Conservation (phyloP, 208 protist species). For the Trichomonas tenax region DNA sequence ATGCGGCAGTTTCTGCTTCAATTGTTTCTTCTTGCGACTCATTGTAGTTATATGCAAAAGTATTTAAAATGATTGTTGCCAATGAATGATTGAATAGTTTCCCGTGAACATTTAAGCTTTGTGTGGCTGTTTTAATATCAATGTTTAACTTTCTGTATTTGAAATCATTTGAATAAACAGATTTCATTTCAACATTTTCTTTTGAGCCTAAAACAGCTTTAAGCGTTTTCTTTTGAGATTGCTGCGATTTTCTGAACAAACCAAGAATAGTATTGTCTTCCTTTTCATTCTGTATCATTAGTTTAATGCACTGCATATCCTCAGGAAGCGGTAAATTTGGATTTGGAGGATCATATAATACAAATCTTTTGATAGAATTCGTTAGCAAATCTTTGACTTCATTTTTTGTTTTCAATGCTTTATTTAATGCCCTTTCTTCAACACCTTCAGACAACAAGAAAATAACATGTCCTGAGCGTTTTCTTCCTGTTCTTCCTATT, state of each 20-base stretch:
- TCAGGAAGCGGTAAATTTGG: background rate
- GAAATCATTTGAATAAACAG: background rate
- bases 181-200: background rate
- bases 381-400: background rate
- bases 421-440: background rate
- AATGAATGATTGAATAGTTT: background rate
- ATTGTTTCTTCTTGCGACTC: background rate
- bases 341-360: background rate
- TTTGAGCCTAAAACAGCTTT: background rate
- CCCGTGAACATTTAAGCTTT: background rate
- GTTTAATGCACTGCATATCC: background rate
- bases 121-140: background rate
- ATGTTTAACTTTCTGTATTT: background rate
- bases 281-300: background rate
- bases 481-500: slow-evolving; percentile 42
- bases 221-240: background rate
- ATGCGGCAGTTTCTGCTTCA: background rate
- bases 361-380: background rate
- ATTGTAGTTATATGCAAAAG: background rate
- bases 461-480: slow-evolving; percentile 1
- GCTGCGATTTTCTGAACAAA: background rate
- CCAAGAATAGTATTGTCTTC: no score
- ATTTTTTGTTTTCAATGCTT: background rate
- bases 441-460: background rate
- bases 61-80: background rate